Evolutionary conservation across 2,329 filamentous ascomycete species (phyloP), one percentile per base, ranked within the genome.

Genomic region (Phaeophleospora eucalypticola): DNA sequence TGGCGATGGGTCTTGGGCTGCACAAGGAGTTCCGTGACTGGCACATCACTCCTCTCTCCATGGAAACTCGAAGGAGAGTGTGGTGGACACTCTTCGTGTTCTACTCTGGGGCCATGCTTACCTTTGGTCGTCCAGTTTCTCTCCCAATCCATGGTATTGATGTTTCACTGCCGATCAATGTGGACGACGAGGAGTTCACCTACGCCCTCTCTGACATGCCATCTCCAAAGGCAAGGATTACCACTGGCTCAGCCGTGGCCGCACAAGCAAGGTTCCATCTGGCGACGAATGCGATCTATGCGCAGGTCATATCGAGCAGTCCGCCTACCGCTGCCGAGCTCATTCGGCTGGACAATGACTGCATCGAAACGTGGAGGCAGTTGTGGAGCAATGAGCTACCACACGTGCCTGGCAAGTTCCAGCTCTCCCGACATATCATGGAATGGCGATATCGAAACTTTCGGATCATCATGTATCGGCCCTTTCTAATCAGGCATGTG

Each of bases 1-100:
- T 76, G 68, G 72, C 74, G 1, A 71, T 76, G 63, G 72, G 72
- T 29, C 58, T 77, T 12, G 73, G 73, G 1, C 62, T 76, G n/a
- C 73, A 76, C 49, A 74, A 74, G 48, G 73, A 76, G 48, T 74
- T 77, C 46, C 68, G 66, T 14, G 66, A 68, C 8, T 73, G 71
- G 70, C 66, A 73, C 29, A 72, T 72, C 35, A 67, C 67, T 34
- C 66, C 72, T 3, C 58, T 68, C 3, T 55, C 56, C 8, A 61
- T 64, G 55, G 65, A 68, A 41, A 62, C 66, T 16, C 51, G 66
- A 14, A 52, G 65, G 17, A 53, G 66, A 18, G 59, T 68, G 1
- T 68, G 65, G 63, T 68, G 65, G 65, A 58, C 54, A 3, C 51
- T 68, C 2, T 75, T 69, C 47, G 69, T 72, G 9, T 74, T 77